These are phyloP conservation scores for Talaromyces islandicus DNA, from an alignment of 2,329 filamentous ascomycete species.

Conservation along the genomic window DNA sequence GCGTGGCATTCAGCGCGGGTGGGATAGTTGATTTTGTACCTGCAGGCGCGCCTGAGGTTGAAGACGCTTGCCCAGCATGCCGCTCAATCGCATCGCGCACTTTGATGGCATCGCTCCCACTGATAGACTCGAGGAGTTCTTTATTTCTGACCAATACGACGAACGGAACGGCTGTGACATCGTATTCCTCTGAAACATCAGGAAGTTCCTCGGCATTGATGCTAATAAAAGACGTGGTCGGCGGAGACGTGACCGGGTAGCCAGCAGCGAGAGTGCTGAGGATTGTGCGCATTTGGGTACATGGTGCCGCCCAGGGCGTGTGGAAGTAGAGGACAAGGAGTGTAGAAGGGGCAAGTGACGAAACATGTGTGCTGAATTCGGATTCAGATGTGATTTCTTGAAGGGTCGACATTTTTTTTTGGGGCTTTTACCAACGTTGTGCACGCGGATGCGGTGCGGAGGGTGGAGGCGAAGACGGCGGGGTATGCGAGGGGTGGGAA, in stretches of 20 bases:
- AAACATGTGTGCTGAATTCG: constrained; percentile 65
- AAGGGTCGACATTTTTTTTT: constrained; percentile 62
- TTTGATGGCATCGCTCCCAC: constrained; percentile 80
- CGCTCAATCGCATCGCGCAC: constrained; percentile 81
- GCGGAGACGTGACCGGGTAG: constrained; percentile 64
- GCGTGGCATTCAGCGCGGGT: constrained; percentile 34
- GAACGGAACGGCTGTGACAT: constrained; percentile 91
- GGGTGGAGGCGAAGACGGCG: neutral
- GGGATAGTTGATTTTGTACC: constrained; percentile 26
- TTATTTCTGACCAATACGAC: constrained; percentile 75
- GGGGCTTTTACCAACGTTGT: too few relatives aligned
- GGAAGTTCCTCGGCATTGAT: constrained; percentile 93
- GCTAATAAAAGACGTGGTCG: constrained; percentile 72
- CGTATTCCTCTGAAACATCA: constrained; percentile 85
- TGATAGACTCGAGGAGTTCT: constrained; percentile 74
- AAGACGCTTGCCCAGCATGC: constrained; percentile 52
- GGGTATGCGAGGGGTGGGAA: constrained; percentile 59
- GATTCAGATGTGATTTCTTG: constrained; percentile 68
- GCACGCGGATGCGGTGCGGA: neutral
- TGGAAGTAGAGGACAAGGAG: constrained; percentile 90
- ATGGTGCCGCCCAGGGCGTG: constrained; percentile 93
- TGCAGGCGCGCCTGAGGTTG: constrained; percentile 24
- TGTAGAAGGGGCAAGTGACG: constrained; percentile 60
- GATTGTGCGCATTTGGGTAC: constrained; percentile 86
- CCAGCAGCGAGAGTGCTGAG: constrained; percentile 79